Base-by-base conservation (phyloP, 2,329 filamentous ascomycete species). In the Venturiaceae sp. region DNA sequence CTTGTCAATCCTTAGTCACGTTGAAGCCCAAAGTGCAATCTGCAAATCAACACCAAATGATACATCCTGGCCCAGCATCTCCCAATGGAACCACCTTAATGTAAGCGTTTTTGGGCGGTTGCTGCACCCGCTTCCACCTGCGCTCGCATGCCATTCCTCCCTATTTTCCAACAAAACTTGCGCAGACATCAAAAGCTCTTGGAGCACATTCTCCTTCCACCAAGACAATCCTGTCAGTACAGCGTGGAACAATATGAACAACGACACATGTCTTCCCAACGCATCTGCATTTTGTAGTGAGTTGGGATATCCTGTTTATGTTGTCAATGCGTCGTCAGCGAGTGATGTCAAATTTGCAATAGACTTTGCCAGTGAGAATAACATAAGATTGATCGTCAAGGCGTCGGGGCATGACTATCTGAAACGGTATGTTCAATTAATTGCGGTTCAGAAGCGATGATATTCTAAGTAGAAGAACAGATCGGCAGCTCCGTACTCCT, bases 231-330 rank as follows among this genome's bases (percentile, higher is more conserved):
- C 55, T 11, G 32, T 36, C 8, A 58, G 50, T 19, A 41, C 19
- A 14, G 32, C 14, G 14, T 56, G 34, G 47, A 16, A 58, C 13
- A 58, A 58, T 47, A 58, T 21, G 13, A 58, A 41, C 47, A 57
- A 58, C 55, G 9, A 56, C 46, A 58, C 13, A 21, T 58, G 55
- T 28, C 9, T 58, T 14, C 55, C 55, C 7, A 26, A 58, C 58
- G 13, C 47, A 9, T 13, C 7, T 58, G 14, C 21, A 19, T 19
- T 47, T 7, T 58, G 55, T 26, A 57, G 8, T 9, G 32, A 58
- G 34, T 21, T 47, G 13, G 55, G 14, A 13, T 58, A 72, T 62
- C 75, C 76, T 0, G 63, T 66, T 2, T 79, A 78, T 56, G 70
- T 72, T 0, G 68, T 80, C 21, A 50, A 50, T 23, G 44, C 44